A percentile compares a stretch with the other conserved stretches of the same genome.
These are phyloP conservation scores for Vickermania ingenoplastis DNA, from an alignment of 208 protist genomes.

Conservation along the genomic window DNA sequence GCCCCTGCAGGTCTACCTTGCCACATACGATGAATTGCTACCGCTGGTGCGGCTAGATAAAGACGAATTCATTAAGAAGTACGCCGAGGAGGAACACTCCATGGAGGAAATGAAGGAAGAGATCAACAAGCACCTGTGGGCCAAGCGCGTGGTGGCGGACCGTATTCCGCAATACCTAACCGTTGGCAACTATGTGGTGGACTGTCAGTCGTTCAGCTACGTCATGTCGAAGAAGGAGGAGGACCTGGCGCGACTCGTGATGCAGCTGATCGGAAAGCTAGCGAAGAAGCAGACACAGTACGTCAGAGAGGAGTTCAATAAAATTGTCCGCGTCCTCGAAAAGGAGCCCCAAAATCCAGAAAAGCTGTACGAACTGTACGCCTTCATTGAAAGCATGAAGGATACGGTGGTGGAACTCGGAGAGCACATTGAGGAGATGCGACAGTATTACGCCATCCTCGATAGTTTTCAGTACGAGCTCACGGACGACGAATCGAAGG, in stretches of 20 bases:
- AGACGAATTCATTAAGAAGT: conserved; percentile 74
- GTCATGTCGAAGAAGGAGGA: conserved; percentile 91
- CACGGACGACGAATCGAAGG: conserved; percentile 88
- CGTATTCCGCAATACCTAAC: conserved; percentile 86
- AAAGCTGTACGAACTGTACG: conserved; percentile 86
- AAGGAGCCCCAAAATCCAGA: conserved; percentile 82
- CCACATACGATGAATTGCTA: conserved; percentile 87
- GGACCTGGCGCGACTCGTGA: conserved; percentile 87
- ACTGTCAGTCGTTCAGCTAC: conserved; percentile 89
- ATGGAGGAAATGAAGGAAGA: conserved; percentile 90
- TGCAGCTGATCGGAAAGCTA: conserved; percentile 85
- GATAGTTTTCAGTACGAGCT: conserved; percentile 92
- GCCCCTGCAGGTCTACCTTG: conserved; percentile 81
- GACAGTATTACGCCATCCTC: conserved; percentile 88
- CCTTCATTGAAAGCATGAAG: conserved; percentile 80
- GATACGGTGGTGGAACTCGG: conserved; percentile 68
- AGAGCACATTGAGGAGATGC: conserved; percentile 80
- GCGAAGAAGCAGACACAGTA: conserved; percentile 59
- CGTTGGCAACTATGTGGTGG: conserved; percentile 93
- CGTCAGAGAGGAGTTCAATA: conserved; percentile 79
- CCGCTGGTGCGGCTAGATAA: conserved; percentile 83
- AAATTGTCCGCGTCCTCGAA: conserved; percentile 71
- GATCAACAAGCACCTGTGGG: conserved; percentile 79
- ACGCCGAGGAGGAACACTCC: conserved; percentile 74
- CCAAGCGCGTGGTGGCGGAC: conserved; percentile 83